Base-by-base conservation (phyloP, 805 yeast genomes). In the Debaryomyces prosopidis region DNA sequence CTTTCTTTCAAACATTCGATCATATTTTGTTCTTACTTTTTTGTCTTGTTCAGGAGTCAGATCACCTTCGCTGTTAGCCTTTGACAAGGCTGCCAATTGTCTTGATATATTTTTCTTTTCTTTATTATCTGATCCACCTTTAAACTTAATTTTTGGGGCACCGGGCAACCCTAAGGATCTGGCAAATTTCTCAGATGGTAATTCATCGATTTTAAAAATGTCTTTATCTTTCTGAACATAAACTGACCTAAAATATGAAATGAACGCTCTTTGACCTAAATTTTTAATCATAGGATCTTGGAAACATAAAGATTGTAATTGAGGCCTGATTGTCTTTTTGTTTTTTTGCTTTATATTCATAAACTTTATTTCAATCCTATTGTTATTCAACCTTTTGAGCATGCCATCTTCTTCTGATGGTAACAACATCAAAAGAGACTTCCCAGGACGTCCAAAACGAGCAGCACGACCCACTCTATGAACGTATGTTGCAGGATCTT, bases 201-300 rank as follows among this genome's bases (percentile, higher is more conserved):
- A 62, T 39, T 81, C 80, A 10, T 83, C 87, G 33, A 90, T 76
- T 52, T 86, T 81, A 69, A 94, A 94, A 10, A 91, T 84, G 32
- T 84, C 87, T 63, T 89, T 89, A 60, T 92, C 96, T 57, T 85
- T 83, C 66, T 91, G 97, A 39, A 94, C 73, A 60, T 85, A 84
- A 5, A 94, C 79, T 2, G 97, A 88, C 54, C 89, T 79, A 64
- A 85, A 84, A 63, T 94, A 94, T 8, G 98, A 88, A 36, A 91
- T 87, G 58, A 94, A 94, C 7, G 97, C 97, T 62, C 92, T 88
- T 70, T 94, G 99, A 1, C 94, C 99, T 57, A 94, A 72, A 61
- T 94, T 92, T 65, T 94, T 94, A 51, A 94, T 70, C 55, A 88
- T 89, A 0, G 98, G 96, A 55, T 87, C 92, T 63, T 89, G 80